These are phyloP conservation scores for Aspergillus quadricinctus DNA, from an alignment of 2,329 filamentous ascomycete genomes.

Conservation along the genomic window DNA sequence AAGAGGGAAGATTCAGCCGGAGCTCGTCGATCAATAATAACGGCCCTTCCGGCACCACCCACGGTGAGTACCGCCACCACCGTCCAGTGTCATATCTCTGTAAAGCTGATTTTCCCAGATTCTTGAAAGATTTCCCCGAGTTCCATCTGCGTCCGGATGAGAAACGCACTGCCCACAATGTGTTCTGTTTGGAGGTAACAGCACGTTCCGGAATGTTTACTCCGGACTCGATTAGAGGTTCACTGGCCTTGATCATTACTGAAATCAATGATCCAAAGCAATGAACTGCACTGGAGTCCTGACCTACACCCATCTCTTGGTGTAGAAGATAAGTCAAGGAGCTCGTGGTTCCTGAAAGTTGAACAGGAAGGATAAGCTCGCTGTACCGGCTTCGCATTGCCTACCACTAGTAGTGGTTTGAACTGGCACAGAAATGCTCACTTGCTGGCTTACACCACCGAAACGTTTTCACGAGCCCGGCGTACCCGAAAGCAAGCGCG, in stretches of 20 bases:
- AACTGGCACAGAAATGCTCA: neutral
- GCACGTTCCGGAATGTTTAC: neutral
- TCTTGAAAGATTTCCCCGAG: neutral
- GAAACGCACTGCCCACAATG: neutral
- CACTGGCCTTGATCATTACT: neutral
- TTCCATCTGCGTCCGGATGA: neutral
- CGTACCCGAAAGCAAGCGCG: neutral
- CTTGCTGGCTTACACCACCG: neutral
- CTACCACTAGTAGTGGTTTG: neutral
- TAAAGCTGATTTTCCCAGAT: neutral
- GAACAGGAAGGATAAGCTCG: neutral
- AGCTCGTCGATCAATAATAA: slow-evolving; percentile 20
- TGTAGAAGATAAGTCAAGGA: too few relatives aligned
- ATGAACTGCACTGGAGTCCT: too few relatives aligned
- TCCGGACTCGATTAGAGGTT: neutral
- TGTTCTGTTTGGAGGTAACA: neutral
- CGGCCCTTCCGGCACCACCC: slow-evolving; percentile 24
- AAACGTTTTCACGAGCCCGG: neutral
- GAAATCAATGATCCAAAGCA: neutral
- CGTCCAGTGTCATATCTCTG: neutral
- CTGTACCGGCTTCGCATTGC: neutral
- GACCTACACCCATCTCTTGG: too few relatives aligned
- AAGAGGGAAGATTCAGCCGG: slow-evolving; percentile 3
- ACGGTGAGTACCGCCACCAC: slow-evolving; percentile 3
- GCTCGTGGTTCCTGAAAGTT: neutral